Evolutionary conservation across 352 stramenopile genomes (phyloP).

Genomic region (Phytophthora palmivora): DNA sequence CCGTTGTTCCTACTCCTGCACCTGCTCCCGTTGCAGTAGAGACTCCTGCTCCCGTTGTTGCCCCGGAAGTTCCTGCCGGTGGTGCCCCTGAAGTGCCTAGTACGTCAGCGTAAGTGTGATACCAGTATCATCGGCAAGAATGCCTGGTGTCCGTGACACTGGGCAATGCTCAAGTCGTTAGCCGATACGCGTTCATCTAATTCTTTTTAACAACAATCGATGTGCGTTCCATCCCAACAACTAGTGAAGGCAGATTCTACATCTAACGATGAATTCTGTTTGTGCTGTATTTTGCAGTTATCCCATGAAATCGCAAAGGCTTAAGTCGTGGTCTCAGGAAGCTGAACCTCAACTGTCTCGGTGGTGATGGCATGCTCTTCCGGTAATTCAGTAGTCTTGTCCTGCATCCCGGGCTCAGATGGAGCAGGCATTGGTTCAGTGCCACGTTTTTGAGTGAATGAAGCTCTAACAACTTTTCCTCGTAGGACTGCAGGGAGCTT

Average conservation of each 20-base stretch:
- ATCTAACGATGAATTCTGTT: too few relatives aligned
- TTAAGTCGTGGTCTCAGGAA: constrained; percentile 13
- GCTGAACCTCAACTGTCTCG: constrained; percentile 25
- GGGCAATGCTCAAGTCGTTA: not conserved
- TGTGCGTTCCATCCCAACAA: not conserved
- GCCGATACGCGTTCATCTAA: not conserved
- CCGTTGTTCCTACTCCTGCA: not conserved
- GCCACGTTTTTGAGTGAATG: constrained; percentile 13
- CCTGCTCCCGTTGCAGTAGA: too few relatives aligned
- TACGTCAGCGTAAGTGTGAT: not conserved
- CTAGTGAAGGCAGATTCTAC: not conserved
- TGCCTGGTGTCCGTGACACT: not conserved
- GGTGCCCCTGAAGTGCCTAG: too few relatives aligned
- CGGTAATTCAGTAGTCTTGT: constrained; percentile 49
- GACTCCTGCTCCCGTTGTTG: too few relatives aligned
- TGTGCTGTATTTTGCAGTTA: too few relatives aligned
- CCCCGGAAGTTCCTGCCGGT: too few relatives aligned
- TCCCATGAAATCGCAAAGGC: not conserved
- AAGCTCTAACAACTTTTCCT: constrained; percentile 11
- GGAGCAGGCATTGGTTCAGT: constrained; percentile 14
- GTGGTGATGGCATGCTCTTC: constrained; percentile 5
- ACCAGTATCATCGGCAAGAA: not conserved
- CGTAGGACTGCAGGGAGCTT: constrained; percentile 31
- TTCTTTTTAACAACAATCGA: not conserved
- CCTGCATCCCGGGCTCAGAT: constrained; percentile 41